A percentile compares a stretch with the other conserved stretches of the same genome.
These are phyloP conservation scores for Penstemon eatonii DNA, from an alignment of 257 asterid species.

Conservation along the genomic window DNA sequence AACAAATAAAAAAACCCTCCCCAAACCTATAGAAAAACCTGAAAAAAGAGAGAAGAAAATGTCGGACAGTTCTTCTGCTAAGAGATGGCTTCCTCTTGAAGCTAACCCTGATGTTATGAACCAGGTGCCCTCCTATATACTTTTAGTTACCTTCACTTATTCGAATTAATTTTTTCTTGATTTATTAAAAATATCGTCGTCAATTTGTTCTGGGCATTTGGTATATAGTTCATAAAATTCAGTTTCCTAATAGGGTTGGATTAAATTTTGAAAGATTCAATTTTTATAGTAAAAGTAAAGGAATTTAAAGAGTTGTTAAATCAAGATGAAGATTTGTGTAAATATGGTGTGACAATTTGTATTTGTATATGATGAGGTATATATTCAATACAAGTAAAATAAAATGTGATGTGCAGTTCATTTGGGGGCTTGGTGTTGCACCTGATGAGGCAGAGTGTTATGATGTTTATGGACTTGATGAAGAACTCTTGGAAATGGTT, in stretches of 20 bases:
- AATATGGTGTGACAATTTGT: slow-evolving; percentile 1
- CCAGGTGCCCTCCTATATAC: slow-evolving; percentile 52
- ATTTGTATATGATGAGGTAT: slow-evolving; percentile 1
- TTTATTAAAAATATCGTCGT: neutral
- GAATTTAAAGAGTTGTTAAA: neutral
- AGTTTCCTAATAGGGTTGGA: neutral
- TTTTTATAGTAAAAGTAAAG: neutral
- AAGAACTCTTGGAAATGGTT: slow-evolving; percentile 87
- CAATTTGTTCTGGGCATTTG: slow-evolving; percentile 5
- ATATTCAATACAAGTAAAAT: neutral
- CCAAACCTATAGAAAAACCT: neutral
- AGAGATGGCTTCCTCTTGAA: slow-evolving; percentile 99
- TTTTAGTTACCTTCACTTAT: neutral
- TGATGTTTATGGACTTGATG: slow-evolving; percentile 96
- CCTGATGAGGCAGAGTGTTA: slow-evolving; percentile 76
- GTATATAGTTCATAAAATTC: neutral
- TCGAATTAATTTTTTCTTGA: neutral
- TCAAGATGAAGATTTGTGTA: slow-evolving; percentile 2
- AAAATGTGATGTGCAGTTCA: slow-evolving; percentile 54
- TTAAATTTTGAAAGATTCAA: neutral
- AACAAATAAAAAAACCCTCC: neutral
- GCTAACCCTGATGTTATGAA: slow-evolving; percentile 96
- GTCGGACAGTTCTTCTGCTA: slow-evolving; percentile 56
- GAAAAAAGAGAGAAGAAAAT: slow-evolving; percentile 30
- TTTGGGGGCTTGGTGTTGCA: slow-evolving; percentile 91